Conservation (phyloP, 306 rosid genomes). For the Pyrus betulifolia region DNA sequence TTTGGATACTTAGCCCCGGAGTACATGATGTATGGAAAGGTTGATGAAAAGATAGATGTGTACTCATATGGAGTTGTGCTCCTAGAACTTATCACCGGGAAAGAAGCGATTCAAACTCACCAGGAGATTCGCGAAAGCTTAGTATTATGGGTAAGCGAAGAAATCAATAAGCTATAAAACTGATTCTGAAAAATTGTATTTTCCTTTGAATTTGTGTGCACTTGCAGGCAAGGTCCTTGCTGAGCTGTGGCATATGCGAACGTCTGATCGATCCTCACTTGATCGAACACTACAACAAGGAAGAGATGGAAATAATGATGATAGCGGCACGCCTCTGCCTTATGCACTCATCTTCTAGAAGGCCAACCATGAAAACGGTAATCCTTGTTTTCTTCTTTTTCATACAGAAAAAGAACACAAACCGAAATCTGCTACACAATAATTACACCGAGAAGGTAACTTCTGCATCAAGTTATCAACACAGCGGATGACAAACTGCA, state of each 20-base stretch:
- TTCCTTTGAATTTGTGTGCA: neutral
- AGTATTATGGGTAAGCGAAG: slow-evolving; percentile 34
- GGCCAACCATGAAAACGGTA: slow-evolving; percentile 42
- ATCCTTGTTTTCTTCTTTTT: neutral
- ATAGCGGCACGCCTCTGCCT: slow-evolving; percentile 39
- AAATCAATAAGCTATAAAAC: neutral
- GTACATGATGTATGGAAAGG: slow-evolving; percentile 38
- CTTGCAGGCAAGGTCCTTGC: slow-evolving; percentile 39
- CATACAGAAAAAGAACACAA: neutral
- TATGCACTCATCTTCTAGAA: slow-evolving; percentile 34
- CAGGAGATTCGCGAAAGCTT: slow-evolving; percentile 28
- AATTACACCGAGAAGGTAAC: neutral
- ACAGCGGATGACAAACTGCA: neutral
- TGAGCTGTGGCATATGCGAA: slow-evolving; percentile 23
- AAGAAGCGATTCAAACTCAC: slow-evolving; percentile 37
- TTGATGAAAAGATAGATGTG: slow-evolving; percentile 46
- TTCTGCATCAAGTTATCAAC: neutral
- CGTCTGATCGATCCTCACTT: slow-evolving; percentile 35
- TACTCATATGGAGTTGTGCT: slow-evolving; percentile 49
- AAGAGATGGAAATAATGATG: slow-evolving; percentile 38
- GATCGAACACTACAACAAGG: slow-evolving; percentile 30
- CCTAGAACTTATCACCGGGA: slow-evolving; percentile 43
- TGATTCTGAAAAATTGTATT: neutral
- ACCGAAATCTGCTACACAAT: neutral
- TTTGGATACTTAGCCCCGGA: slow-evolving; percentile 42